Percentiles rank a stretch among this genome's conserved stretches.
Conservation (phyloP, 2,329 filamentous ascomycete species). For the Beauveria pseudobassiana region DNA sequence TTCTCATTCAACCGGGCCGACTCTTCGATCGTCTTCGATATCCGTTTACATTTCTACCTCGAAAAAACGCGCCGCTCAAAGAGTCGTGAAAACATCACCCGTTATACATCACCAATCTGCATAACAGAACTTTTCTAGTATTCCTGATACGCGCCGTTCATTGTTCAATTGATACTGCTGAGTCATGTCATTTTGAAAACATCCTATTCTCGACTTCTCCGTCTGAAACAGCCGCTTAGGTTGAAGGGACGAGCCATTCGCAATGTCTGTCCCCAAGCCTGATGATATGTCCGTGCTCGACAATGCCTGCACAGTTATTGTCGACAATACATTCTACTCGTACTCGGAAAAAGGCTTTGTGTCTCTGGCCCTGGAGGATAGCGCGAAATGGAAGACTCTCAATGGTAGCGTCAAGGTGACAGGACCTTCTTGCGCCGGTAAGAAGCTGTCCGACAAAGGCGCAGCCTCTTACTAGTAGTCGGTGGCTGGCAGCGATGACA, state of each 20-base stretch:
- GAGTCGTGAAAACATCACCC: neutral
- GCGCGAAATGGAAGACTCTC: slow-evolving; percentile 64
- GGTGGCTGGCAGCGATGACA: slow-evolving; percentile 54
- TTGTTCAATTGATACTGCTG: slow-evolving; percentile 21
- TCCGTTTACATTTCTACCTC: neutral
- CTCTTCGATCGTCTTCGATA: neutral
- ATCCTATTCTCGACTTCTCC: neutral
- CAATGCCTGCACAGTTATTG: slow-evolving; percentile 73
- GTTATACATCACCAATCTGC: neutral
- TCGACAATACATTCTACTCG: slow-evolving; percentile 76
- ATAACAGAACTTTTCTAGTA: neutral
- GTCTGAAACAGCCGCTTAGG: neutral
- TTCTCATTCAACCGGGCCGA: neutral
- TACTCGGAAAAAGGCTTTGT: slow-evolving; percentile 71
- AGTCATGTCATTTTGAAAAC: slow-evolving; percentile 25
- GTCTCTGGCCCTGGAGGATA: slow-evolving; percentile 59
- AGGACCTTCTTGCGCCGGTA: slow-evolving; percentile 70
- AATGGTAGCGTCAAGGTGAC: slow-evolving; percentile 61
- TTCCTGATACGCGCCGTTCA: neutral
- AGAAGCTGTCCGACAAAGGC: slow-evolving; percentile 49
- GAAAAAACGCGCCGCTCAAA: neutral
- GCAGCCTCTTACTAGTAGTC: slow-evolving; percentile 68
- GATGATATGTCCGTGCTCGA: slow-evolving; percentile 51
- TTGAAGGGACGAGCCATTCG: slow-evolving; percentile 4
- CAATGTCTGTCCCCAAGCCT: slow-evolving; percentile 68